Evolutionary conservation across 2,329 filamentous ascomycete species (phyloP).

Genomic region (Zymoseptoria passerinii): DNA sequence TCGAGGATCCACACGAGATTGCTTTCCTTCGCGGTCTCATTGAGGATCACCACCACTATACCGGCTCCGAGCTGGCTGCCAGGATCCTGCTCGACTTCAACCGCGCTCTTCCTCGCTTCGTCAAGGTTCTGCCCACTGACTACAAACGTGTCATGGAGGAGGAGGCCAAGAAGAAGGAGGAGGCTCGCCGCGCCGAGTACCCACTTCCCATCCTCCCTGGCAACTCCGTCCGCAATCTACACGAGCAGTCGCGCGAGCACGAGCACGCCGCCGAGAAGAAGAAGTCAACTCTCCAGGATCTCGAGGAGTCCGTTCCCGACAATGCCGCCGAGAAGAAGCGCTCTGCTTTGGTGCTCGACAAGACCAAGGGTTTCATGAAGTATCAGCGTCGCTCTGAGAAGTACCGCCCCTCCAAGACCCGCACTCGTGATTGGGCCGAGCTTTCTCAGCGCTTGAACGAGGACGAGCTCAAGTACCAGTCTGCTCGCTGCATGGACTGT

Average conservation of each 20-base stretch:
- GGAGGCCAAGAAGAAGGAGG: conserved; percentile 75
- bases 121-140: conserved; percentile 89
- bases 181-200: conserved; percentile 76
- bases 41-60: conserved; percentile 97
- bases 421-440: conserved; percentile 90
- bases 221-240: conserved; percentile 47
- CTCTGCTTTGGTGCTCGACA: conserved; percentile 85
- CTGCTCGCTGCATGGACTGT: conserved; percentile 96
- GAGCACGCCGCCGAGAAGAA: conserved; percentile 56
- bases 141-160: conserved; percentile 90
- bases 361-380: conserved; percentile 96
- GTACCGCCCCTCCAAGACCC: conserved; percentile 74
- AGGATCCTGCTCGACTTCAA: conserved; percentile 93
- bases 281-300: conserved; percentile 64
- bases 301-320: conserved; percentile 85
- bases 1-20: conserved; percentile 82
- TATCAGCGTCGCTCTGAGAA: conserved; percentile 89
- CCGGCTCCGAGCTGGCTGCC: conserved; percentile 86
- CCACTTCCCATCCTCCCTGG: conserved; percentile 69
- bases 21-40: conserved; percentile 84
- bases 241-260: conserved; percentile 47
- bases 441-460: conserved; percentile 79
- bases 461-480: conserved; percentile 93
- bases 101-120: conserved; percentile 77
- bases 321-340: conserved; percentile 81